A percentile compares a stretch with the other conserved stretches of the same genome.
Conservation (phyloP, 1,284 basidiomycete genomes). For the Trichosporon asahii region DNA sequence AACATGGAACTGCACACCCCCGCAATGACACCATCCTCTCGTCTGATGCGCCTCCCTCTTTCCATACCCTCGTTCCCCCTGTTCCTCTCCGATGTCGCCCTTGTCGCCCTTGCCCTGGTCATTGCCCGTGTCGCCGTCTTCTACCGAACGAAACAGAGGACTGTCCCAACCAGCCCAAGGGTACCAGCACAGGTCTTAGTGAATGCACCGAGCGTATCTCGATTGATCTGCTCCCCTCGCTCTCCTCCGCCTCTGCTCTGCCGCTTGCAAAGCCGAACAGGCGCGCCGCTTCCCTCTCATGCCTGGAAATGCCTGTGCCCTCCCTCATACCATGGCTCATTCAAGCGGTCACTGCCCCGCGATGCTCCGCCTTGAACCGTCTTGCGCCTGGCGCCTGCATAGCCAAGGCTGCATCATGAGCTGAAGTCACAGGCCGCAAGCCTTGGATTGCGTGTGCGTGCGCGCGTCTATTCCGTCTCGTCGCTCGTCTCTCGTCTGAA, state of each 20-base stretch:
- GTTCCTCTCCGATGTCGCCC: not conserved
- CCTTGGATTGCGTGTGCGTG: slow-evolving; percentile 4
- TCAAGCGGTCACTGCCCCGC: not conserved
- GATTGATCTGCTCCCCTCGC: slow-evolving; percentile 3
- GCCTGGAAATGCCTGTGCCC: not conserved
- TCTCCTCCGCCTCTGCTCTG: not conserved
- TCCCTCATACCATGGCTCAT: not conserved
- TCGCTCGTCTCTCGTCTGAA: not conserved
- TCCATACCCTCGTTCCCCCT: not conserved
- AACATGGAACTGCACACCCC: not conserved
- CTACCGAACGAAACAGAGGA: not conserved
- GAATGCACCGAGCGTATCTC: not conserved
- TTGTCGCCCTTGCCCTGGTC: not conserved
- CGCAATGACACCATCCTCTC: not conserved
- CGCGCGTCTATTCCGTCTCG: not conserved
- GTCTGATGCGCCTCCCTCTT: not conserved
- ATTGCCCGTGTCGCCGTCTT: not conserved
- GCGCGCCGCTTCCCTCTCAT: not conserved
- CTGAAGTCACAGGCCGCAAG: no score
- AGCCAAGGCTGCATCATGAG: not conserved
- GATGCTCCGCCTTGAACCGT: not conserved
- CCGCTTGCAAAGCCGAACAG: not conserved
- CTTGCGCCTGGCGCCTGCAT: not conserved
- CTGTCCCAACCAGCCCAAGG: not conserved
- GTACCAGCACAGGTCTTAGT: not conserved